A percentile compares a stretch with the other conserved stretches of the same genome.
These are phyloP conservation scores for Penstemon newberryi DNA, from an alignment of 257 asterid genomes.

Conservation along the genomic window DNA sequence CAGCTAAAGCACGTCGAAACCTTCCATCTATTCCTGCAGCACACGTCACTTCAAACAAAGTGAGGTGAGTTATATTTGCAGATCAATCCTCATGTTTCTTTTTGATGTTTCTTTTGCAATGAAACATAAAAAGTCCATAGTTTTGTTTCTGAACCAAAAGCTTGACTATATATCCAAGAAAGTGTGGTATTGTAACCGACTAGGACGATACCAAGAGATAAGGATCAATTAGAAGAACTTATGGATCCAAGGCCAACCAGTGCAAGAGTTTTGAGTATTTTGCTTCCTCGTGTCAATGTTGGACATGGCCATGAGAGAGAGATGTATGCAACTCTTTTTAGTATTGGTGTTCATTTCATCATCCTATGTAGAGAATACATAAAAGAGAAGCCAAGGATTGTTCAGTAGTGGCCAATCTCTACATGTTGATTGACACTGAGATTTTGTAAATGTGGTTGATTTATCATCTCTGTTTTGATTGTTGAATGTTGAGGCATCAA, in stretches of 20 bases:
- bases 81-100: not conserved
- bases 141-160: conserved; percentile 1
- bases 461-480: no score
- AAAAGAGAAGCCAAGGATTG: no score
- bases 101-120: not conserved
- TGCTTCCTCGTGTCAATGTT: no score
- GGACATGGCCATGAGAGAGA: no score
- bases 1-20: conserved; percentile 45
- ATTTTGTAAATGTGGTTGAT: no score
- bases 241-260: conserved; percentile 59
- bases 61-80: conserved; percentile 47
- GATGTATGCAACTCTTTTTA: no score
- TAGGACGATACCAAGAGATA: conserved; percentile 79
- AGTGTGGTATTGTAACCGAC: conserved; percentile 57
- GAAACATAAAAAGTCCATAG: not conserved
- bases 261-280: no score
- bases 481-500: no score
- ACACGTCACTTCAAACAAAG: conserved; percentile 42
- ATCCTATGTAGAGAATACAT: no score
- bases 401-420: no score
- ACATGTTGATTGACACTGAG: no score
- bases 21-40: conserved; percentile 61
- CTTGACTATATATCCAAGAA: conserved; percentile 6
- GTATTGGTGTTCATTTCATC: no score
- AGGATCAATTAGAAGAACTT: conserved; percentile 85